Conservation (phyloP, 2,329 filamentous ascomycete species). For the Dactylellina leptospora region DNA sequence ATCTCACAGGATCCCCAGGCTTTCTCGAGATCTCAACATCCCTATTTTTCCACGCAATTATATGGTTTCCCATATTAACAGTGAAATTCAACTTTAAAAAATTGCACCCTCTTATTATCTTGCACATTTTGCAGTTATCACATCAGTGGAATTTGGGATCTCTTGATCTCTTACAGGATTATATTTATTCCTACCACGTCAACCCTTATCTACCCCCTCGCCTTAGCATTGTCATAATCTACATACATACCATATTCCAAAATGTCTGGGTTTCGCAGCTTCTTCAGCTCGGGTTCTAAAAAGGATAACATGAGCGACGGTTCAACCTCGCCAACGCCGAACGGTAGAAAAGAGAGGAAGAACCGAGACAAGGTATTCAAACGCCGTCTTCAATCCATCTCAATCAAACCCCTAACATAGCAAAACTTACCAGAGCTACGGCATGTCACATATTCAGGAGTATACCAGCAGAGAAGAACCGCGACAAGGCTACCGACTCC, state of each 20-base stretch:
- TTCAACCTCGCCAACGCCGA: constrained; percentile 27
- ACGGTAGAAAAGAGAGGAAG: neutral
- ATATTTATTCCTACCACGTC: too few species aligned
- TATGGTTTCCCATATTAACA: too few species aligned
- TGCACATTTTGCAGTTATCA: too few species aligned
- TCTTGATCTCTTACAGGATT: too few species aligned
- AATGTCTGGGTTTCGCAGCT: neutral
- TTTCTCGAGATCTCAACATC: too few species aligned
- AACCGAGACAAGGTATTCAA: constrained; percentile 26
- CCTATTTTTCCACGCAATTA: too few species aligned
- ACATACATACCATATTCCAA: neutral
- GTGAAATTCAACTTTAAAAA: too few species aligned
- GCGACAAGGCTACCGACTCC: constrained; percentile 19
- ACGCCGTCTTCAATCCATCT: neutral
- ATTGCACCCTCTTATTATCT: too few species aligned
- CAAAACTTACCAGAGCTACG: constrained; percentile 7
- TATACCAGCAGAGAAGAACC: constrained; percentile 28
- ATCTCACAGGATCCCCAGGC: too few species aligned
- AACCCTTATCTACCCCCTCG: too few species aligned
- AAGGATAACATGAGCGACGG: constrained; percentile 34
- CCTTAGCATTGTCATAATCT: too few species aligned
- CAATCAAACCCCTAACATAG: neutral
- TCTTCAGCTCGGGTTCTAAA: constrained; percentile 14
- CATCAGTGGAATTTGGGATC: too few species aligned
- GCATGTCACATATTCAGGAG: constrained; percentile 29